These are phyloP conservation scores for Thelonectria discophora DNA, from an alignment of 2,329 filamentous ascomycete species.

Conservation along the genomic window DNA sequence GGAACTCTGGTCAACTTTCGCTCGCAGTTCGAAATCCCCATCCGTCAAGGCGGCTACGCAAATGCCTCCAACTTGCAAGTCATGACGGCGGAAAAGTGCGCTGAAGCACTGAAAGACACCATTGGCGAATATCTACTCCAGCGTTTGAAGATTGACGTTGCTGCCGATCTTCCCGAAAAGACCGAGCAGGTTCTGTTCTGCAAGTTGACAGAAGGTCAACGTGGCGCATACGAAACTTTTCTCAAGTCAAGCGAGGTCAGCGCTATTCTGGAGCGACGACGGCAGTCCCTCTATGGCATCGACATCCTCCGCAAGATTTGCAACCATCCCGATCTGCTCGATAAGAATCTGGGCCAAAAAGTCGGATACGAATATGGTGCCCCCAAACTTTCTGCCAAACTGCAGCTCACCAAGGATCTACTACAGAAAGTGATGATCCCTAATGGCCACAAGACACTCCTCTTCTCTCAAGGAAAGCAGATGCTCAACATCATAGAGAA, in stretches of 20 bases:
- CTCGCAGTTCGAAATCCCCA: constrained; percentile 91
- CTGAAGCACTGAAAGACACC: constrained; percentile 90
- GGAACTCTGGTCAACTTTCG: constrained; percentile 92
- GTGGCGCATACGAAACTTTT: constrained; percentile 82
- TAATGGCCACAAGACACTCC: constrained; percentile 88
- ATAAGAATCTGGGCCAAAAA: constrained; percentile 66
- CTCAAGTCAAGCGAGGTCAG: constrained; percentile 84
- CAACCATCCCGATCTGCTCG: constrained; percentile 91
- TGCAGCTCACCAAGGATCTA: constrained; percentile 91
- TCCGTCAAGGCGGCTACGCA: constrained; percentile 91
- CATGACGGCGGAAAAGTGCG: constrained; percentile 92
- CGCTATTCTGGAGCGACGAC: constrained; percentile 78
- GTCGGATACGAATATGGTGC: constrained; percentile 80
- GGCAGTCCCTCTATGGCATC: constrained; percentile 87
- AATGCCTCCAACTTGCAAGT: constrained; percentile 95
- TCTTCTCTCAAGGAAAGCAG: constrained; percentile 92
- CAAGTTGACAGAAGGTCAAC: constrained; percentile 81
- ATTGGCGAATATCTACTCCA: constrained; percentile 95
- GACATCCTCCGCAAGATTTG: constrained; percentile 95
- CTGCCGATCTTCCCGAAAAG: constrained; percentile 92
- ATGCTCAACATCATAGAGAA: constrained; percentile 95
- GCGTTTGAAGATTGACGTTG: constrained; percentile 91
- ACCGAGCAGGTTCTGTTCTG: constrained; percentile 97
- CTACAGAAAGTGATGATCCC: constrained; percentile 85
- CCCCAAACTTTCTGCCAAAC: constrained; percentile 85